A percentile compares a stretch with the other conserved stretches of the same genome.
phyloP scores from a whole-genome alignment of 2,329 filamentous ascomycete species.

The Diaporthe sp. region DNA sequence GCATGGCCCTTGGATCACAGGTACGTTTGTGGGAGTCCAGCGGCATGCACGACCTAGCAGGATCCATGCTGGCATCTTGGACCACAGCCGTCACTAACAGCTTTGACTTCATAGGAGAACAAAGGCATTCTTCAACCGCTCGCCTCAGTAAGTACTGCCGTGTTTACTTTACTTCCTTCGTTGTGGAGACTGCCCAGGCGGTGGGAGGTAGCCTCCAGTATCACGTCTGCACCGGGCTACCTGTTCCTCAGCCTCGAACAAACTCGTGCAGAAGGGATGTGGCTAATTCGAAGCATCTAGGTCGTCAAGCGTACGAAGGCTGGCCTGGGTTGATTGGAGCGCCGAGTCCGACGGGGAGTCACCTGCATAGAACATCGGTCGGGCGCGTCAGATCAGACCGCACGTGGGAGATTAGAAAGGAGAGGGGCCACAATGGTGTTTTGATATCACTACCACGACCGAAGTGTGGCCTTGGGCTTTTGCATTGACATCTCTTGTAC shows the following conservation, averaged over 20 bases:
- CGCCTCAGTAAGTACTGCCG: slow-evolving; percentile 44
- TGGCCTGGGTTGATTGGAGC: slow-evolving; percentile 75
- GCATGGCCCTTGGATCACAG: slow-evolving; percentile 79
- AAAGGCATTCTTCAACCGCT: slow-evolving; percentile 92
- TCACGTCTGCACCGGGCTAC: not conserved
- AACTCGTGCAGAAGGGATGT: not conserved
- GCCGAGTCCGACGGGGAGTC: not conserved
- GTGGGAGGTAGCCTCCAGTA: too few species aligned
- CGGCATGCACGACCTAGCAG: not conserved
- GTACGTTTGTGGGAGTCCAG: not conserved
- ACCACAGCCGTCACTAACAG: not conserved
- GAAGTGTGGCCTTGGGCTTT: not conserved
- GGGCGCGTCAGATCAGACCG: not conserved
- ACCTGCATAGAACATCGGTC: not conserved
- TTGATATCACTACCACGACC: not conserved
- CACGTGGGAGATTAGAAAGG: not conserved
- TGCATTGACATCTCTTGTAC: slow-evolving; percentile 2
- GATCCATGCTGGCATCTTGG: not conserved
- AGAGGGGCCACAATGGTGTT: not conserved
- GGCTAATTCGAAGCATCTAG: slow-evolving; percentile 63
- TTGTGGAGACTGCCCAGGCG: too few species aligned
- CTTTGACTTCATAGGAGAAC: slow-evolving; percentile 73
- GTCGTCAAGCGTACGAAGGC: slow-evolving; percentile 89
- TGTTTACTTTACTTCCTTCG: not conserved
- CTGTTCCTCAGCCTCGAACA: not conserved